Evolutionary conservation across 148 eudicot species (phyloP), one percentile per base, ranked within the genome.

Genomic region (Rhododendron simsii): DNA sequence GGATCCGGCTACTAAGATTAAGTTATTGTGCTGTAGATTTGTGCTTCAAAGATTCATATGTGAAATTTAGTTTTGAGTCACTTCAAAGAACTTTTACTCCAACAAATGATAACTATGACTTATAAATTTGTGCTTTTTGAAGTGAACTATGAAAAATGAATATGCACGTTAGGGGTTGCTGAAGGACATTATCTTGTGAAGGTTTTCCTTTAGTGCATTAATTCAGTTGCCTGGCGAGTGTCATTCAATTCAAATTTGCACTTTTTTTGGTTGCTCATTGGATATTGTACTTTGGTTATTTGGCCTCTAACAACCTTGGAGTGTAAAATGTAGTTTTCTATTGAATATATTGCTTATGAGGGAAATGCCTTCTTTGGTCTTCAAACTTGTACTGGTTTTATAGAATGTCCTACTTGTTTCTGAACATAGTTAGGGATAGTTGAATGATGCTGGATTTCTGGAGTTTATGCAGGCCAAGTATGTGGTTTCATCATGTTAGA

Each of bases 401-500:
- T 53, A 81, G 7, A 78, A 44, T 11, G 55, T 44, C 53, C 81
- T 20, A 77, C 53, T 78, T 45, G 53, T 78, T 23, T 23, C 16
- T 78, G 14, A 45, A 21, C 30, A 45, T 78, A 23, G 14, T 45
- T 78, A 3, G 55, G 48, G 53, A 44, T 45, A 4, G 26, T 78
- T 78, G 53, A 13, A 28, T 85, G 67, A 80, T 81, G 39, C 79
- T 57, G 26, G 39, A 37, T 81, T 81, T 5, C 8, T 84, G 86
- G 79, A 71, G 14, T 67, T 88, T 86, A 61, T 91, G 92, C 95
- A 97, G 99, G 96, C 99, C 99, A 16, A 95, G 96, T 86, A 97
- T 97, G 98, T 97, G 99, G 99, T 95, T 94, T 90, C 99, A 97
- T 91, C 93, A 97, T 81, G 99, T 97, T 81, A 92, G 92, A 86